Conservation (phyloP, 2,329 filamentous ascomycete genomes). For the Penicillium sp. region DNA sequence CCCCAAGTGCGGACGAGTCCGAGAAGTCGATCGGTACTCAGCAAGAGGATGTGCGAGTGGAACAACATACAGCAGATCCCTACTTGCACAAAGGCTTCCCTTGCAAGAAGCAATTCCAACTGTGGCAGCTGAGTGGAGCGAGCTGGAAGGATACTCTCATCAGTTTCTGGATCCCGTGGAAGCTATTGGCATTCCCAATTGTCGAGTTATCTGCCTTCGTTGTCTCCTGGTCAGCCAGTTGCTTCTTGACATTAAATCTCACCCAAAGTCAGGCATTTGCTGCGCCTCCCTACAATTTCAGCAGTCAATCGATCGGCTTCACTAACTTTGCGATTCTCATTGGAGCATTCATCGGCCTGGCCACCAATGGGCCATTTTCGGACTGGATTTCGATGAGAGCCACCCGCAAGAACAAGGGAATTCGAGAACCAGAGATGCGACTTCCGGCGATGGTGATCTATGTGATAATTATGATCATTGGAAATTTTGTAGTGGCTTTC, state of each 20-base stretch:
- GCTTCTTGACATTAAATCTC: slow-evolving; percentile 62
- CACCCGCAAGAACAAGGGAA: slow-evolving; percentile 54
- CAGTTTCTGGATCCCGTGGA: slow-evolving; percentile 63
- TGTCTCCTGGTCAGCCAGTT: slow-evolving; percentile 59
- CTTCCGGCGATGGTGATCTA: slow-evolving; percentile 59
- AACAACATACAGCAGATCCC: slow-evolving; percentile 1
- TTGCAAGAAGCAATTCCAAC: slow-evolving; percentile 55
- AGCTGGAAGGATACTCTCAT: slow-evolving; percentile 46
- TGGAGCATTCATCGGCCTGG: slow-evolving; percentile 55
- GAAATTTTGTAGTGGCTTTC: slow-evolving; percentile 56
- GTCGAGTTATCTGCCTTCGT: slow-evolving; percentile 63
- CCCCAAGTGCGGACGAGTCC: not conserved
- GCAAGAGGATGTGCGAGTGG: slow-evolving; percentile 13
- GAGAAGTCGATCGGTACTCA: not conserved
- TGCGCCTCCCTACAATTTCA: slow-evolving; percentile 57
- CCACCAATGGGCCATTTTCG: slow-evolving; percentile 55
- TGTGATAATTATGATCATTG: slow-evolving; percentile 56
- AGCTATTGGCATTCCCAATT: slow-evolving; percentile 62
- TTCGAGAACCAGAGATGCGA: slow-evolving; percentile 61
- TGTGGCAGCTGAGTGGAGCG: slow-evolving; percentile 52
- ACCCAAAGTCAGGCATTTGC: slow-evolving; percentile 57
- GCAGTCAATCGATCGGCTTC: slow-evolving; percentile 52
- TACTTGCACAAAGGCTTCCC: slow-evolving; percentile 35
- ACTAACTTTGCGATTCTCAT: slow-evolving; percentile 59
- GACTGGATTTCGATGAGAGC: slow-evolving; percentile 59